Percentiles rank a stretch among this genome's conserved stretches.
Evolutionary conservation across 257 asterid genomes (phyloP).

Genomic region (Ocimum tenuiflorum): DNA sequence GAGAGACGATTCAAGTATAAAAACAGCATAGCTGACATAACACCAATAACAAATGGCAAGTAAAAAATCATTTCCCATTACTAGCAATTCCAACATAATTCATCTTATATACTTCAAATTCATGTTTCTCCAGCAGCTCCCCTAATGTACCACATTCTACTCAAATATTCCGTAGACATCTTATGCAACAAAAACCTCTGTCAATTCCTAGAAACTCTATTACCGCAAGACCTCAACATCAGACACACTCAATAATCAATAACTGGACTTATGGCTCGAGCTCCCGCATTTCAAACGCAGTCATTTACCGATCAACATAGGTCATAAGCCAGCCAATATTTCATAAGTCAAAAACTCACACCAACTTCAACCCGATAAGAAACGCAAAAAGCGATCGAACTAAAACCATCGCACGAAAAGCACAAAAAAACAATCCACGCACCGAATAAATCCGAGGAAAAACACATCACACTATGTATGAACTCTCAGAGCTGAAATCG

Average conservation of each 20-base stretch:
- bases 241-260: background rate
- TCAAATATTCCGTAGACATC: background rate
- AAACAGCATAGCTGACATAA: conserved; percentile 5
- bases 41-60: background rate
- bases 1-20: background rate
- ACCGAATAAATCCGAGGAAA: conserved; percentile 2
- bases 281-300: background rate
- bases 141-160: background rate
- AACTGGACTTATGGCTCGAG: background rate
- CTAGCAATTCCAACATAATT: background rate
- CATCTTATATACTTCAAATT: background rate
- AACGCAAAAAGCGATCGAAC: conserved; percentile 5
- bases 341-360: background rate
- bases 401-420: conserved; percentile 1
- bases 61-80: background rate
- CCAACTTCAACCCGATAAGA: conserved; percentile 7
- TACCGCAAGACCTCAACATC: background rate
- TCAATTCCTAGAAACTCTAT: background rate
- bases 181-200: background rate
- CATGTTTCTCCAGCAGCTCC: background rate
- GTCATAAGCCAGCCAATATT: conserved; percentile 12
- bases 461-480: conserved; percentile 5
- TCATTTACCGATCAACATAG: background rate
- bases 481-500: background rate
- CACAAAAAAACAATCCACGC: conserved; percentile 12